Conservation (phyloP, 257 asterid genomes). For the Striga asiatica region DNA sequence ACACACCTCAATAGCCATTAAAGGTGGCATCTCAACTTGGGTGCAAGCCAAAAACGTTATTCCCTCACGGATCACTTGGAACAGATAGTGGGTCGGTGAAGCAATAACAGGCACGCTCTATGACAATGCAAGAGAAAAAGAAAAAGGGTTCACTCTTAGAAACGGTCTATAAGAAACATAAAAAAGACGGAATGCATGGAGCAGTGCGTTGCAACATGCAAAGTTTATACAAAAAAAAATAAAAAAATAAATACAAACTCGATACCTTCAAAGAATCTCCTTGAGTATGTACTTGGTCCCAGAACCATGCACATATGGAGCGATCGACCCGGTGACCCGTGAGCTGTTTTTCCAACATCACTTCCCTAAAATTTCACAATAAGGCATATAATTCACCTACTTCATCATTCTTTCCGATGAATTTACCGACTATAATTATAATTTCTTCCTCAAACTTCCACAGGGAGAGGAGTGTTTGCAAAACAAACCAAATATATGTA, state of each 20-base stretch:
- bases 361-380: conserved; percentile 55
- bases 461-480: no score
- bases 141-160: not conserved
- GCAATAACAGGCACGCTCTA: conserved; percentile 90
- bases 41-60: conserved; percentile 91
- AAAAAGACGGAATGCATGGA: not conserved
- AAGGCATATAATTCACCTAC: conserved; percentile 13
- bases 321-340: conserved; percentile 92
- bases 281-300: conserved; percentile 83
- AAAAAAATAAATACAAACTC: no score
- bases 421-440: conserved; percentile 8
- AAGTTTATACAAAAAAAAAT: no score
- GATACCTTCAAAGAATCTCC: conserved; percentile 91
- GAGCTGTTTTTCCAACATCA: conserved; percentile 89
- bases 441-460: no score
- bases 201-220: not conserved
- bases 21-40: conserved; percentile 97
- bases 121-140: conserved; percentile 1
- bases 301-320: conserved; percentile 90
- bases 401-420: not conserved
- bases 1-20: conserved; percentile 95
- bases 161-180: not conserved
- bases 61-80: conserved; percentile 94
- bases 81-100: conserved; percentile 94
- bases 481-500: no score